A percentile compares a stretch with the other conserved stretches of the same genome.
Evolutionary conservation across 352 stramenopile species (phyloP).

Genomic region (Plasmopara halstedii): DNA sequence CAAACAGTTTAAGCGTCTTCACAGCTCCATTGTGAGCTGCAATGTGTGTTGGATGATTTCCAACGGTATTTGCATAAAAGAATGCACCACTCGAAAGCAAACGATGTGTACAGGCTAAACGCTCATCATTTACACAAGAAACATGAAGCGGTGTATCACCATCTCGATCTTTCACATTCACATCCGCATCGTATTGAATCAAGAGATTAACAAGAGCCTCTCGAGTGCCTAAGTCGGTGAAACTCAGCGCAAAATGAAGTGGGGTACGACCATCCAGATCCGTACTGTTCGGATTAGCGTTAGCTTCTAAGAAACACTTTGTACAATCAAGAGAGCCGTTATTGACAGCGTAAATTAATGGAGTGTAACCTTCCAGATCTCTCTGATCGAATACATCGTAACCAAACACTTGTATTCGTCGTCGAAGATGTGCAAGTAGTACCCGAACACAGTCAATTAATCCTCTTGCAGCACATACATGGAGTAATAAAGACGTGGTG

Average conservation of each 20-base stretch:
- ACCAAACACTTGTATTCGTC: conserved; percentile 25
- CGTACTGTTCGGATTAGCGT: conserved; percentile 44
- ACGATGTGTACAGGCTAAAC: conserved; percentile 42
- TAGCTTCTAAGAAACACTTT: conserved; percentile 45
- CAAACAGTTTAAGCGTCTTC: conserved; percentile 55
- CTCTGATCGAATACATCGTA: conserved; percentile 31
- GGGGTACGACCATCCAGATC: conserved; percentile 62
- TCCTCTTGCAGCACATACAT: conserved; percentile 51
- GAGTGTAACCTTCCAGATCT: conserved; percentile 71
- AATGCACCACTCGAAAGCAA: conserved; percentile 50
- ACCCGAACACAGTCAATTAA: conserved; percentile 47
- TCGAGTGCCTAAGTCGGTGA: conserved; percentile 8
- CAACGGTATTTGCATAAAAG: conserved; percentile 48
- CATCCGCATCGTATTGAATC: conserved; percentile 58
- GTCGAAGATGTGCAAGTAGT: conserved; percentile 37
- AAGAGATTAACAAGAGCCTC: conserved; percentile 43
- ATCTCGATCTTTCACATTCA: conserved; percentile 65
- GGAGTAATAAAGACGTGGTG: conserved; percentile 46
- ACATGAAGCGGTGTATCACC: conserved; percentile 60
- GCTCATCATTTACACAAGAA: conserved; percentile 40
- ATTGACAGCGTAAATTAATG: conserved; percentile 69
- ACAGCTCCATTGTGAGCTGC: conserved; percentile 52
- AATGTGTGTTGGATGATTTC: conserved; percentile 70
- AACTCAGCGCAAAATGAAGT: conserved; percentile 55
- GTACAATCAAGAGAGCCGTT: conserved; percentile 44